phyloP scores from a whole-genome alignment of 495 filamentous ascomycete species.

The Achaetomiella virescens region DNA sequence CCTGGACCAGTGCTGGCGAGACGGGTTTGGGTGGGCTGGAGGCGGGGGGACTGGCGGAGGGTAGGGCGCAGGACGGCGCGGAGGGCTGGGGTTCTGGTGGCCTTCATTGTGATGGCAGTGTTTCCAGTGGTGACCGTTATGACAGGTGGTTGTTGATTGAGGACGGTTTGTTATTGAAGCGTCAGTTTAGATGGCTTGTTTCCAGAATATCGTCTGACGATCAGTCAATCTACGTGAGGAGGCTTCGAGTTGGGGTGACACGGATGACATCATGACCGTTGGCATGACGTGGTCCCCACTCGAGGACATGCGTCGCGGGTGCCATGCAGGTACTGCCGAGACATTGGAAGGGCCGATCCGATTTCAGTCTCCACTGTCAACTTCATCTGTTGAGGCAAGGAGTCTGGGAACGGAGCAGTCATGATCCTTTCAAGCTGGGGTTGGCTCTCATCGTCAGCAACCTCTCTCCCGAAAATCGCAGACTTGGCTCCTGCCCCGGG shows the following conservation, averaged over 20 bases:
- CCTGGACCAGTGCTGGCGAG: constrained; percentile 2
- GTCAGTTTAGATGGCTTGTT: background rate
- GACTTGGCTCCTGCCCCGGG: too few species aligned
- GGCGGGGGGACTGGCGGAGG: background rate
- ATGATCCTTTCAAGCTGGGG: too few species aligned
- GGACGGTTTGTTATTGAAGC: background rate
- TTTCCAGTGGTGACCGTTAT: background rate
- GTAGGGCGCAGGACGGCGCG: constrained; percentile 6
- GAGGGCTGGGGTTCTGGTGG: background rate
- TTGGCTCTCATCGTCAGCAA: too few species aligned
- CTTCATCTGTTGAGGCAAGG: too few species aligned
- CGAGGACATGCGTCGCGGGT: too few species aligned
- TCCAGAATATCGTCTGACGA: background rate
- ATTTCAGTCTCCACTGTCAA: too few species aligned
- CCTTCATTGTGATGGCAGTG: constrained; percentile 1
- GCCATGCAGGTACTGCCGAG: too few species aligned
- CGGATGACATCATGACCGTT: constrained; percentile 3
- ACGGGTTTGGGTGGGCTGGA: background rate
- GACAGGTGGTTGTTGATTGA: background rate
- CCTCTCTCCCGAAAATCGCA: too few species aligned
- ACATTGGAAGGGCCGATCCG: background rate
- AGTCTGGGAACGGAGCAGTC: too few species aligned
- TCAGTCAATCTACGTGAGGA: background rate
- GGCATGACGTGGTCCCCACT: background rate
- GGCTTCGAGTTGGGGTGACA: background rate